A percentile compares a stretch with the other conserved stretches of the same genome.
Conservation (phyloP, 2,329 filamentous ascomycete genomes). For the Neophaeococcomyces mojaviensis region DNA sequence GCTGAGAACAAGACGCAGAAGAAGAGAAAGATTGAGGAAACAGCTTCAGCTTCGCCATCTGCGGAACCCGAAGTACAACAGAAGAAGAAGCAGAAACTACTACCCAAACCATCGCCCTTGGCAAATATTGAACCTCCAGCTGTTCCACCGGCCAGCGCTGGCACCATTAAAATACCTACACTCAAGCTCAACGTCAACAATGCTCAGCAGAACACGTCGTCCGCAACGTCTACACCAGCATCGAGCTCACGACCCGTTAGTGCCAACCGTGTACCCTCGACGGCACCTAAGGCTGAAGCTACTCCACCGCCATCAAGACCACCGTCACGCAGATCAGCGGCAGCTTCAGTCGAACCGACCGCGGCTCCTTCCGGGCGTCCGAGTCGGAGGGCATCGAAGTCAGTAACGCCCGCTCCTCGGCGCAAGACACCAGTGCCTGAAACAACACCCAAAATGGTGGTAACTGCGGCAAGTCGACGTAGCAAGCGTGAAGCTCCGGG, state of each 20-base stretch:
- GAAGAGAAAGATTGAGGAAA: slow-evolving; percentile 49
- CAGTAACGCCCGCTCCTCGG: slow-evolving; percentile 8
- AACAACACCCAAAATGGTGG: slow-evolving; percentile 31
- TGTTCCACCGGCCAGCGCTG: slow-evolving; percentile 26
- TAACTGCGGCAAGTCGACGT: slow-evolving; percentile 36
- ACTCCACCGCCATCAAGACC: slow-evolving; percentile 23
- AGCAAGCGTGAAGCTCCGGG: slow-evolving; percentile 55
- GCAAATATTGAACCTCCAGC: slow-evolving; percentile 34
- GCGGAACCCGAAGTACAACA: slow-evolving; percentile 24
- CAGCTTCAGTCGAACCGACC: slow-evolving; percentile 18
- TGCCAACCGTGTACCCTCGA: slow-evolving; percentile 16
- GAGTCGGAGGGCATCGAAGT: slow-evolving; percentile 13
- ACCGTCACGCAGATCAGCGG: slow-evolving; percentile 21
- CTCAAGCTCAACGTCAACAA: slow-evolving; percentile 19
- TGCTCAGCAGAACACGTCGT: slow-evolving; percentile 6
- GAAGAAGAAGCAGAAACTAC: slow-evolving; percentile 32
- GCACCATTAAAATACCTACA: slow-evolving; percentile 21
- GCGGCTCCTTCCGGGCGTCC: slow-evolving; percentile 7
- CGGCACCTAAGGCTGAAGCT: slow-evolving; percentile 19
- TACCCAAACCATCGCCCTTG: slow-evolving; percentile 26
- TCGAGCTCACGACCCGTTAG: slow-evolving; percentile 15
- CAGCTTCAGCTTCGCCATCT: slow-evolving; percentile 24
- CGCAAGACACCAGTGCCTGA: slow-evolving; percentile 35
- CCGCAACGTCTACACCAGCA: slow-evolving; percentile 17
- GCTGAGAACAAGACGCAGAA: slow-evolving; percentile 26